Evolutionary conservation across 768 basidiomycete genomes (phyloP), one percentile per base, ranked within the genome.

Genomic region (Xanthoconium purpureum): DNA sequence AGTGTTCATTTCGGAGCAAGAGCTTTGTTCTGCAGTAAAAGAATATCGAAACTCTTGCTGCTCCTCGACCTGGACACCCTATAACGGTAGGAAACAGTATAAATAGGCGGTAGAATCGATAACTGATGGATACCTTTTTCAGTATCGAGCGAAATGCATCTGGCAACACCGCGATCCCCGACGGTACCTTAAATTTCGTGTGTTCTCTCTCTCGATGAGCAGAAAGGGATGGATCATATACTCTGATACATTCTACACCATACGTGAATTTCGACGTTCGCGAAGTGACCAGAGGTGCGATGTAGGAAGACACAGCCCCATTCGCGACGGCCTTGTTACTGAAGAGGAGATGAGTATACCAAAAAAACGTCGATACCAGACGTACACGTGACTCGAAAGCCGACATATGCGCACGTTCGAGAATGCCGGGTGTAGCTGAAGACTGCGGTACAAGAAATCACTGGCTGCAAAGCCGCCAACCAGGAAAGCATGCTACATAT

Each of bases 391-490:
- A 35, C 72, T 74, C 50, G 79, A 75, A 3, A 81, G 82, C 9
- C 80, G 72, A 43, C 74, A 72, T 10, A 83, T 61, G 15, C 70
- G 68, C 8, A 81, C 52, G 1, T 54, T 30, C 37, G 38, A 54
- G 24, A 54, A 54, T 28, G 38, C 37, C 7, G 52, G 29, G 2
- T 68, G 62, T 17, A 66, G 60, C 18, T 75, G 73, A 14, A 84
- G 74, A 40, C 71, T 66, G 10, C 61, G 56, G 47, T 74, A 79
- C 15, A 82, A 63, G 69, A 73, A 81, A 43, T 77, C 74, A 51
- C 73, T 81, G 8, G 78, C 75, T 1, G 76, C 75, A 58, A 80
- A 81, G 0, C 79, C 79, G 1, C 81, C 80, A 3, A 82, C 79
- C 1, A 85, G 73, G 43, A 80, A 75, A 18, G 78, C 71, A 28